Base-by-base conservation (phyloP, 495 filamentous ascomycete genomes). In the Aspergillus baeticus region DNA sequence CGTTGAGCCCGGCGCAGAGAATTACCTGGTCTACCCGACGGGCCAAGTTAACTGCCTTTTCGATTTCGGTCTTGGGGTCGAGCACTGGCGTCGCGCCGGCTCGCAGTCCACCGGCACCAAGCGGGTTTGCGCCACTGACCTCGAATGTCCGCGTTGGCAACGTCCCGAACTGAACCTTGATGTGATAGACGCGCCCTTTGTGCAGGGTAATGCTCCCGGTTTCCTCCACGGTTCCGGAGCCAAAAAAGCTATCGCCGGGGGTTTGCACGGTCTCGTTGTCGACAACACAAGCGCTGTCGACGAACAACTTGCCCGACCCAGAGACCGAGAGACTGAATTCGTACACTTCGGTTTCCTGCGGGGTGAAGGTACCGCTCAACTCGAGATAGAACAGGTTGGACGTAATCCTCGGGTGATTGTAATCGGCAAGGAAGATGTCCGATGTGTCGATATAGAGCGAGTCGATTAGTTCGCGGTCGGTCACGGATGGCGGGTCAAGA, bases 1-100 rank as follows among this genome's bases (percentile, higher is more conserved):
- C 81, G 63, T 89, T 89, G 13, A 95, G 77, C 2, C 91, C 91
- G 17, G 90, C 88, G 61, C 90, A 84, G 10, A 95, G 77, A 43
- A 95, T 78, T 6, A 89, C 91, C 23, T 91, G 85, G 50, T 93
- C 88, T 54, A 88, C 81, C 57, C 85, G 82, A 61, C 86, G 84
- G 63, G 84, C n/a, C n/a, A n/a, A n/a, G n/a, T n/a, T n/a, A n/a
- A n/a, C n/a, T n/a, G n/a, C n/a, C n/a, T n/a, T n/a, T n/a, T n/a
- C n/a, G n/a, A n/a, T n/a, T n/a, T n/a, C n/a, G n/a, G n/a, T n/a
- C n/a, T n/a, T n/a, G n/a, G n/a, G n/a, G n/a, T n/a, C n/a, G n/a
- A n/a, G n/a, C n/a, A n/a, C n/a, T n/a, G n/a, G n/a, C n/a, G n/a
- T n/a, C n/a, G n/a, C n/a, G n/a, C n/a, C n/a, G n/a, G n/a, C n/a